Base-by-base conservation (phyloP, 1,284 basidiomycete genomes). In the Chondrostereum purpureum region DNA sequence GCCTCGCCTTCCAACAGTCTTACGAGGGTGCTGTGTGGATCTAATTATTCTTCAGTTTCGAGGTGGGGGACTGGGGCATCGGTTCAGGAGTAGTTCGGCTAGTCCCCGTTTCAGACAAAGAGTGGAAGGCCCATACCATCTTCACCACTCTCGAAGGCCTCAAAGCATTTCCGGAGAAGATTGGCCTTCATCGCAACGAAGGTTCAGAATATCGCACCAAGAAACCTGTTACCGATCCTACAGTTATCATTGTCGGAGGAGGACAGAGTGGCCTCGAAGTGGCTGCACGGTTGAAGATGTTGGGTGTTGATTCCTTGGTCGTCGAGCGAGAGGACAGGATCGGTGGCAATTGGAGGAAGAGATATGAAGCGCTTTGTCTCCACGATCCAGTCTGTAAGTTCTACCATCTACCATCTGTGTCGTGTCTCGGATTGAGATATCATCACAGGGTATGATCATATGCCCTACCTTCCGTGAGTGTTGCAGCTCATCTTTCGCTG, bases 311-410 rank as follows among this genome's bases (percentile, higher is more conserved):
- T 3, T 64, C 73, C 8, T 62, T 88, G 20, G 60, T 85, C 11
- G 62, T 86, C 18, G 82, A 86, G 57, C 74, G 66, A 55, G 69
- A 75, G 43, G 55, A 62, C 17, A 66, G 76, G 16, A 67, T 83
- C 11, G 82, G 80, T 0, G 73, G 82, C 58, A 73, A 74, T 50
- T 84, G 81, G 80, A 63, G 78, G 47, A 62, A 64, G 31, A 64
- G 83, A 36, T 84, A 84, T 53, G 70, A 79, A 51, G 72, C 77
- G 2, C 61, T 84, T 31, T 83, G 75, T 50, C 63, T 85, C 27
- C 80, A 86, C 55, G 77, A 80, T 57, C 75, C 80, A 12, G 77
- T 83, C 31, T 80, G 78, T 80, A 52, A 68, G 77, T 70, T 17
- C 3, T 17, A 53, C 50, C n/a, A n/a, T n/a, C n/a, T 22, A 13